Percentiles rank a stretch among this genome's conserved stretches.
phyloP scores from a whole-genome alignment of 352 stramenopile species.

The Blastocystis sp. region DNA sequence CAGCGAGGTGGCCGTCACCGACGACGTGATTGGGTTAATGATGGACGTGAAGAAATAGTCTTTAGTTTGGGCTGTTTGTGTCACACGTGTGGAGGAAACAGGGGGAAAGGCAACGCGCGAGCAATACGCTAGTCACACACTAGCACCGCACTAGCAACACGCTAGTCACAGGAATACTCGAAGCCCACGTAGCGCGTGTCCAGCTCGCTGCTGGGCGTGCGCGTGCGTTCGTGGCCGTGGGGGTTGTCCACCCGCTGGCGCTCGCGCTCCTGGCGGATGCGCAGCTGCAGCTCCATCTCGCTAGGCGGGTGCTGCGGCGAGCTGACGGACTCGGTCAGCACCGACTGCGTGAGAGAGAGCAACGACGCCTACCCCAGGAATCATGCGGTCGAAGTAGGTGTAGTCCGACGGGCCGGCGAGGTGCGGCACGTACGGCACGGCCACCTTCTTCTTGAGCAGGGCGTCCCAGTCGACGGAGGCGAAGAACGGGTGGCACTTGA shows the following conservation, averaged over 20 bases:
- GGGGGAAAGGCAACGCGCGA: not conserved
- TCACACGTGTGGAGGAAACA: too few relatives aligned
- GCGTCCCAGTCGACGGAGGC: conserved; percentile 79
- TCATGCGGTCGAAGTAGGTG: conserved; percentile 70
- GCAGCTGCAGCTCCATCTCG: conserved; percentile 63
- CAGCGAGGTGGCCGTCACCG: conserved; percentile 36
- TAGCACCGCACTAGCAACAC: not conserved
- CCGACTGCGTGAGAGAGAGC: not conserved
- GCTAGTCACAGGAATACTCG: conserved; percentile 32
- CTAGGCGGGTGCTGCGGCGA: conserved; percentile 43
- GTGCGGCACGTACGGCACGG: conserved; percentile 69
- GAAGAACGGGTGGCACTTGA: conserved; percentile 84
- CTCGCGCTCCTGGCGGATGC: conserved; percentile 48
- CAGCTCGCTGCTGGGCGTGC: conserved; percentile 53
- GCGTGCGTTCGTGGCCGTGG: conserved; percentile 1
- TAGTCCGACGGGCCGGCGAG: conserved; percentile 52
- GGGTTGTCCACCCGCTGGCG: conserved; percentile 54
- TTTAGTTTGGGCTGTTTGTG: too few relatives aligned
- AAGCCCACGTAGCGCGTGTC: conserved; percentile 63
- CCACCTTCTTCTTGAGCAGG: conserved; percentile 73
- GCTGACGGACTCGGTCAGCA: conserved; percentile 25
- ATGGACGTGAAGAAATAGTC: conserved; percentile 10
- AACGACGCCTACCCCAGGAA: conserved; percentile 29
- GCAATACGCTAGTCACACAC: not conserved
- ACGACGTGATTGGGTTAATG: conserved; percentile 64